Evolutionary conservation across 352 stramenopile genomes (phyloP).

Genomic region (Halophytophthora polymorphica): DNA sequence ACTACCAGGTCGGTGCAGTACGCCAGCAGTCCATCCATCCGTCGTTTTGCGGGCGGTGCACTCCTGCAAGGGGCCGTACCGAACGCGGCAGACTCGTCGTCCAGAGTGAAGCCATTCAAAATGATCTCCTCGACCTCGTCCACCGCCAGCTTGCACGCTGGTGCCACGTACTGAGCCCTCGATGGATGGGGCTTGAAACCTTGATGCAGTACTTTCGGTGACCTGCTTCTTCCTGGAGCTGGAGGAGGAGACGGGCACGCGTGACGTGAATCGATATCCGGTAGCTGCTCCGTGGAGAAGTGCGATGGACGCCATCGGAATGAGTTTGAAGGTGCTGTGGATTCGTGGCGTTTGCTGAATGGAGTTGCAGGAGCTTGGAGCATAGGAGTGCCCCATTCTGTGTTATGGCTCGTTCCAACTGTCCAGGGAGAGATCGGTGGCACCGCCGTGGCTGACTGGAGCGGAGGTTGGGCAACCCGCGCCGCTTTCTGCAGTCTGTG

Average conservation of each 20-base stretch:
- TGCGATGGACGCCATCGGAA: constrained; percentile 9
- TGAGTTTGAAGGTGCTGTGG: constrained; percentile 1
- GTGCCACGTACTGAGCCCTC: neutral
- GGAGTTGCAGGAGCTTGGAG: constrained; percentile 7
- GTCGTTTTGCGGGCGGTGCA: constrained; percentile 20
- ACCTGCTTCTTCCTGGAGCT: constrained; percentile 13
- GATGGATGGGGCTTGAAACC: constrained; percentile 17
- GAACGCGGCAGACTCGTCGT: neutral
- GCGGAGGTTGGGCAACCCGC: constrained; percentile 2
- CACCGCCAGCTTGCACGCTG: constrained; percentile 1
- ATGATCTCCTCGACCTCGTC: no score
- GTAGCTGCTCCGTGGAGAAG: constrained; percentile 2
- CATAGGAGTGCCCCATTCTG: constrained; percentile 8
- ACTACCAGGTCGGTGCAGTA: constrained; percentile 43
- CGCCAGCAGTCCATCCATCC: constrained; percentile 25
- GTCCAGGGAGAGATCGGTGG: constrained; percentile 17
- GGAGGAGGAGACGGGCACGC: constrained; percentile 8
- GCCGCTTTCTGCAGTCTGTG: constrained; percentile 20
- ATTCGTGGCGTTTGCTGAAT: constrained; percentile 3
- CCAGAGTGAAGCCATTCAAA: no score
- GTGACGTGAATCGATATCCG: constrained; percentile 1
- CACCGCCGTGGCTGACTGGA: constrained; percentile 2
- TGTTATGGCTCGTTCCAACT: constrained; percentile 4
- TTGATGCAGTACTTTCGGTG: constrained; percentile 12
- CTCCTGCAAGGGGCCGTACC: constrained; percentile 4